These are phyloP conservation scores for Arctostaphylos glauca DNA, from an alignment of 148 eudicot genomes.

Conservation along the genomic window DNA sequence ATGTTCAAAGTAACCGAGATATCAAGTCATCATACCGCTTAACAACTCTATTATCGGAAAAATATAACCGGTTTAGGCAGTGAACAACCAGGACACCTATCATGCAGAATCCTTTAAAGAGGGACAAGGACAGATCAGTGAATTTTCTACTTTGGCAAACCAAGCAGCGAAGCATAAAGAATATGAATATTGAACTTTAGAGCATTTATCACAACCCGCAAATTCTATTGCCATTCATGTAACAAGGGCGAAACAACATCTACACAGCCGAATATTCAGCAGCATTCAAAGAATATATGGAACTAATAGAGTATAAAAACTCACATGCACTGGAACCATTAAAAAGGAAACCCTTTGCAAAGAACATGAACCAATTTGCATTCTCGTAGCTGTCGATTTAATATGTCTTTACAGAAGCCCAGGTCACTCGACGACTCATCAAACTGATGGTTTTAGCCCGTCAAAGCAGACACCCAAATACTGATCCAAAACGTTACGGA, in stretches of 20 bases:
- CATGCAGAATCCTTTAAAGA: neutral
- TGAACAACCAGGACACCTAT: neutral
- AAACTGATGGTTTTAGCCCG: conserved; percentile 32
- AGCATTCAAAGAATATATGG: neutral
- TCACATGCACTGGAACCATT: conserved; percentile 35
- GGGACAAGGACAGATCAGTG: neutral
- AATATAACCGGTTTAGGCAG: neutral
- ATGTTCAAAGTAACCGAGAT: neutral
- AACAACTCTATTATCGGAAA: neutral
- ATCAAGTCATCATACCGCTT: neutral
- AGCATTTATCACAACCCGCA: neutral
- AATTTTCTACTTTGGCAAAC: neutral
- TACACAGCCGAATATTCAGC: conserved; percentile 12
- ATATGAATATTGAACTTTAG: neutral
- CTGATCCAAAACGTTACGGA: conserved; percentile 65
- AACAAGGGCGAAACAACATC: neutral
- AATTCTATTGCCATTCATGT: neutral
- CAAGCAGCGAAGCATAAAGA: neutral
- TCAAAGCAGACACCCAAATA: conserved; percentile 53
- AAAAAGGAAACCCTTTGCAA: conserved; percentile 16
- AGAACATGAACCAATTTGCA: conserved; percentile 17
- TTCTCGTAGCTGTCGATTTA: neutral
- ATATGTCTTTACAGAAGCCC: conserved; percentile 18
- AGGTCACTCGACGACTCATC: conserved; percentile 25
- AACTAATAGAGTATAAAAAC: conserved; percentile 22